Evolutionary conservation across 176 grass and related monocot species (phyloP), one percentile per base, ranked within the genome.

Genomic region (Oryza glaberrima): DNA sequence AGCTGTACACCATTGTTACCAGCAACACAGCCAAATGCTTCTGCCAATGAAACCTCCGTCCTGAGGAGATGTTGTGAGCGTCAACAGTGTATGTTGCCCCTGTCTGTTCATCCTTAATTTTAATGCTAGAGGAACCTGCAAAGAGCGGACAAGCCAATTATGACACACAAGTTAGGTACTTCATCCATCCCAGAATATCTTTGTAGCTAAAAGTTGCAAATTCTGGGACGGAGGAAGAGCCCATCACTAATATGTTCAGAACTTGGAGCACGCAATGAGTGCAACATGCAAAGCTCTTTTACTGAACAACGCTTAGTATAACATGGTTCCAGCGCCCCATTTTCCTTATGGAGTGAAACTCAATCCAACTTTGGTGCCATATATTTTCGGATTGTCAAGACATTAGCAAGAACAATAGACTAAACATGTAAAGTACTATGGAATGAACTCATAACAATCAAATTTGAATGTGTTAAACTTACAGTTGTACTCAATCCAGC

Each of bases 401-500:
- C 51, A 28, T 73, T 54, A 78, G 5, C 10, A 78, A 68, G 11
- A 82, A 86, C 5, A 20, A 30, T 20, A 75, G 14, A 60, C 19
- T 82, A 84, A 15, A 81, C 30, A 52, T 36, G 75, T 41, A 83
- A 88, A 9, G 7, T 78, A 71, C 46, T 13, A 81, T 79, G 49
- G 45, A 16, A 61, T 67, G 6, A 73, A 56, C 71, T 69, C 38
- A 26, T 25, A 23, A 83, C 15, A 34, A 92, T 56, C 16, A 67
- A 5, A 84, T 34, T n/a, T 56, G 36, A 43, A 73, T 15, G 11
- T 67, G 34, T 13, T 22, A 73, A 13, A 81, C 95, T 93, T 94
- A 98, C 96, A 98, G 88, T 98, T 98, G 87, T 98, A 94, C 65
- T 89, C 82, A 11, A 89, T 93, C 96, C 96, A 98, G 25, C 96